Conservation (phyloP, 768 basidiomycete genomes). For the Basidioascus undulatus region DNA sequence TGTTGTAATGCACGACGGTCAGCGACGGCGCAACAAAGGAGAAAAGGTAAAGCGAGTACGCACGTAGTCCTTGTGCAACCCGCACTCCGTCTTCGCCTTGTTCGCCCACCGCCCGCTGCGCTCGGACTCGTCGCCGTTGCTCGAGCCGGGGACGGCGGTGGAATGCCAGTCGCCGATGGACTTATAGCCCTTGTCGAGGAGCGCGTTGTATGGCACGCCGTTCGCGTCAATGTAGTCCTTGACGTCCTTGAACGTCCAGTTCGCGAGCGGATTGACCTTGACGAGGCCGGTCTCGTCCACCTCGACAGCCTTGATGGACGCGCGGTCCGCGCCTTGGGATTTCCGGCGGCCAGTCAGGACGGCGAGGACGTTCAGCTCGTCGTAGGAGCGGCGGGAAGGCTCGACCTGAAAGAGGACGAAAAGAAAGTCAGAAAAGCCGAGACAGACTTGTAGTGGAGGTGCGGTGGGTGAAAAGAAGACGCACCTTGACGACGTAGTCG, state of each 20-base stretch:
- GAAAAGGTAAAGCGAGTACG: conserved; percentile 8
- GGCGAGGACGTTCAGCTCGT: conserved; percentile 46
- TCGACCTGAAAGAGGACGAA: conserved; percentile 40
- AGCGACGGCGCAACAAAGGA: not conserved
- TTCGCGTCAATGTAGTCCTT: conserved; percentile 63
- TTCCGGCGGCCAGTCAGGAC: conserved; percentile 89
- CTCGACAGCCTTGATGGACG: conserved; percentile 59
- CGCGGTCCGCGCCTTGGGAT: conserved; percentile 79
- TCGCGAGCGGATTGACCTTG: conserved; percentile 80
- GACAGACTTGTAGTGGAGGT: not conserved
- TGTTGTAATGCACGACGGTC: not conserved
- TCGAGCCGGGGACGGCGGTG: conserved; percentile 27
- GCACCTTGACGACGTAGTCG: conserved; percentile 75
- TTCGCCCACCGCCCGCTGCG: conserved; percentile 82
- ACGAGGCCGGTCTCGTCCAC: conserved; percentile 69
- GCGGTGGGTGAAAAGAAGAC: conserved; percentile 6
- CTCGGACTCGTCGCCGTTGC: conserved; percentile 34
- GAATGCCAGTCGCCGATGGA: conserved; percentile 98
- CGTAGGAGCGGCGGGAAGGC: conserved; percentile 70
- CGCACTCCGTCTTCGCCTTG: conserved; percentile 75
- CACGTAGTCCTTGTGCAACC: conserved; percentile 79
- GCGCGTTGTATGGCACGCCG: conserved; percentile 62
- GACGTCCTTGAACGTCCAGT: conserved; percentile 64
- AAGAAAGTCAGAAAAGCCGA: not conserved
- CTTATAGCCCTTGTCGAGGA: conserved; percentile 75